Evolutionary conservation across 164 flowering plant genomes (phyloP), one percentile per base, ranked within the genome.

Genomic region (Vitis rupestris): DNA sequence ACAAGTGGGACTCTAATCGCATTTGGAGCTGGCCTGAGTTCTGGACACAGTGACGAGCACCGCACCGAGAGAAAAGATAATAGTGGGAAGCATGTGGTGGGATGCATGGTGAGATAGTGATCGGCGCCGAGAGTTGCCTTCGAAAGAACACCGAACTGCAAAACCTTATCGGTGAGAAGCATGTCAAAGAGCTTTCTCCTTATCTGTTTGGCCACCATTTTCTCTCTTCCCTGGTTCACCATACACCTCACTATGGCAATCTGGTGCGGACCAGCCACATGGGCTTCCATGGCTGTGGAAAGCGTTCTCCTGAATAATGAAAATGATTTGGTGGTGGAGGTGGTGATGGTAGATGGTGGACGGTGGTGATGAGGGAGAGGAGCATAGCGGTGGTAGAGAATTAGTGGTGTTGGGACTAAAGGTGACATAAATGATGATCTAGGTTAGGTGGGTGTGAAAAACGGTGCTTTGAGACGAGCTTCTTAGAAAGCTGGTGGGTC

Each of bases 191-290:
- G 74, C 79, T 90, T 97, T 53, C 99, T 85, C 78, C 67, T 62
- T 70, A 95, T 95, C 77, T 95, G 97, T 74, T 88, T 91, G 1
- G 97, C 92, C 78, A 95, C 99, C 98, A 88, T 93, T 72, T 89
- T 85, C 76, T 90, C 96, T 67, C 99, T 88, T 76, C 97, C 71
- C 11, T 90, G 90, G 67, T 83, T 86, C 15, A 98, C 98, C 98
- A 95, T 95, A 78, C 98, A 95, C 76, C 59, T 69, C 12, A 85
- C 60, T 16, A 61, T 48, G 12, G 72, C 31, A 10, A 23, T 59
- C 55, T 48, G 29, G 3, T 53, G 56, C 63, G 30, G 66, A 8
- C 64, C 58, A 31, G 16, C 66, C 31, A 63, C 10, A 57, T 50
- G 50, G 60, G 1, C n/a, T 19, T 37, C 30, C 10, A 16, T 61